phyloP scores from a whole-genome alignment of 2,329 filamentous ascomycete genomes.

The Plenodomus tracheiphilus region DNA sequence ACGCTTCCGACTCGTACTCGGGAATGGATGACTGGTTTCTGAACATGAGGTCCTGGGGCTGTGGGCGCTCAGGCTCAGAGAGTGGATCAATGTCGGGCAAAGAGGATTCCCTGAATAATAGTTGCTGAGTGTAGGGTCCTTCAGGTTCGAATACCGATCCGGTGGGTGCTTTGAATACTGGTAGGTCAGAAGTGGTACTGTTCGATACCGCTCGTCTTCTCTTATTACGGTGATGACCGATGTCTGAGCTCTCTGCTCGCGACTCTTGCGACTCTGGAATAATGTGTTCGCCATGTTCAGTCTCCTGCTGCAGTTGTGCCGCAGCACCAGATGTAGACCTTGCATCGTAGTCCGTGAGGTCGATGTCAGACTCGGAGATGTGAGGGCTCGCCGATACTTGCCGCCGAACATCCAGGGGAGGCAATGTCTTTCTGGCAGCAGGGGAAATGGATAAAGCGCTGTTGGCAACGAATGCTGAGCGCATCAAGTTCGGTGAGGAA shows the following conservation, averaged over 20 bases:
- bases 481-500: slow-evolving; percentile 26
- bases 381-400: not conserved
- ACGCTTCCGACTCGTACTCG: not conserved
- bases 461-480: slow-evolving; percentile 36
- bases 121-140: not conserved
- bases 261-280: slow-evolving; percentile 3
- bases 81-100: not conserved
- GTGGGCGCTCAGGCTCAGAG: not conserved
- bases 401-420: not conserved
- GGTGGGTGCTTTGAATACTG: not conserved
- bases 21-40: not conserved
- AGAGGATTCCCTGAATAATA: not conserved
- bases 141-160: not conserved
- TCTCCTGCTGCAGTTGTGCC: slow-evolving; percentile 12
- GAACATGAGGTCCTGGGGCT: not conserved
- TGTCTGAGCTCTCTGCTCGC: not conserved
- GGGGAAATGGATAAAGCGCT: slow-evolving; percentile 32
- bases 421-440: slow-evolving; percentile 2
- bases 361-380: slow-evolving; percentile 1
- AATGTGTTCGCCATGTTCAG: not conserved
- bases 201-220: slow-evolving; percentile 6
- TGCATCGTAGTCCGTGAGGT: slow-evolving; percentile 2
- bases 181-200: slow-evolving; percentile 1
- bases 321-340: slow-evolving; percentile 16
- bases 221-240: not conserved